Evolutionary conservation across 2,329 filamentous ascomycete genomes (phyloP).

Genomic region (Curvularia sp.): DNA sequence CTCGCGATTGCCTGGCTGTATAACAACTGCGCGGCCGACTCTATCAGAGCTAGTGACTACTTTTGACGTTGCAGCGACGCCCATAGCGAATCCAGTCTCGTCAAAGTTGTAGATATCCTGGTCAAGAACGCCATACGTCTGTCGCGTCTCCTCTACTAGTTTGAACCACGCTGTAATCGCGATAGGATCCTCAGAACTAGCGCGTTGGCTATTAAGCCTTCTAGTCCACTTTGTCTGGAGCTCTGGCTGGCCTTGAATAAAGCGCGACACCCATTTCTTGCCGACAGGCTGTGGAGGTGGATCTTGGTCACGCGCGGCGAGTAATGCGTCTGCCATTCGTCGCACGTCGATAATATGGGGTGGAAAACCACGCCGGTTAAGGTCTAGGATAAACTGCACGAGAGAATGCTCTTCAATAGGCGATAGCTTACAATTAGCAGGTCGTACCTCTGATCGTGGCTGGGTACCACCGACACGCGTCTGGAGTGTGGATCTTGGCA

Average conservation of each 20-base stretch:
- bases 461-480: neutral
- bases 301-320: too few relatives aligned
- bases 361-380: too few relatives aligned
- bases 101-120: constrained; percentile 33
- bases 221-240: neutral
- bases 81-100: constrained; percentile 27
- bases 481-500: neutral
- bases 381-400: constrained; percentile 4
- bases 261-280: neutral
- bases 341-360: too few relatives aligned
- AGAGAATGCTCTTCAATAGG: too few relatives aligned
- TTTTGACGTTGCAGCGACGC: constrained; percentile 14
- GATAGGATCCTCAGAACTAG: neutral
- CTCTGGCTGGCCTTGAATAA: neutral
- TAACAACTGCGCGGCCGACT: neutral
- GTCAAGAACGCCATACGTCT: constrained; percentile 16
- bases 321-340: too few relatives aligned
- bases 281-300: neutral
- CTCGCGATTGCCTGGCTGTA: neutral
- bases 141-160: too few relatives aligned
- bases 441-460: neutral
- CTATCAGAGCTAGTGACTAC: constrained; percentile 24
- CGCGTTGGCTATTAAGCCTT: neutral
- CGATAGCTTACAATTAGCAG: constrained; percentile 11
- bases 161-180: neutral